Evolutionary conservation across 177 flowering plant species (phyloP).

Genomic region (Vitis hybrid): DNA sequence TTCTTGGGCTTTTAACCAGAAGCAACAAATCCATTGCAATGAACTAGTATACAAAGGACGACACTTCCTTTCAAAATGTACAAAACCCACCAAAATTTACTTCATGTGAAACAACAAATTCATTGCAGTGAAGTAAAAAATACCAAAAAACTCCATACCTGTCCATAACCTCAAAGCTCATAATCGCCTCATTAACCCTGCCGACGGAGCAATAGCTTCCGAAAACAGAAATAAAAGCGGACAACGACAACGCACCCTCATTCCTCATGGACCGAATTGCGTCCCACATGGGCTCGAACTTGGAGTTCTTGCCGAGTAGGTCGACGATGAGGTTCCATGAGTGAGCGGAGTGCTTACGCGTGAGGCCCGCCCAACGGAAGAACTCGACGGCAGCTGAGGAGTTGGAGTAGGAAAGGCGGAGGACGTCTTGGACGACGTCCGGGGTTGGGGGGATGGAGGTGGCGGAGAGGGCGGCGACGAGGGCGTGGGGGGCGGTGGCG

Average conservation of each 20-base stretch:
- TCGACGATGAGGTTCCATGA: constrained; percentile 84
- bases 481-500: constrained; percentile 24
- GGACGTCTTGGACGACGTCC: constrained; percentile 52
- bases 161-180: constrained; percentile 74
- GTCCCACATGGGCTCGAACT: constrained; percentile 83
- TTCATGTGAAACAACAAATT: too few relatives aligned
- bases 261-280: constrained; percentile 72
- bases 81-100: too few relatives aligned
- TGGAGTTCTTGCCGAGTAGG: constrained; percentile 61
- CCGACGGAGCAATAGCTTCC: constrained; percentile 58
- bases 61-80: too few relatives aligned
- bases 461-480: constrained; percentile 43
- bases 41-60: too few relatives aligned
- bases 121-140: too few relatives aligned
- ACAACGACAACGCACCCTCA: constrained; percentile 44
- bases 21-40: too few relatives aligned
- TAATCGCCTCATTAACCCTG: constrained; percentile 55
- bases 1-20: too few relatives aligned
- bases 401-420: constrained; percentile 45
- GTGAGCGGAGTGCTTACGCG: constrained; percentile 28
- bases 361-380: constrained; percentile 63
- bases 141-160: constrained; percentile 35
- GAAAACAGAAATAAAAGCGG: constrained; percentile 65
- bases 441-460: constrained; percentile 36
- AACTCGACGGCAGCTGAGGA: constrained; percentile 64